A percentile compares a stretch with the other conserved stretches of the same genome.
These are phyloP conservation scores for Cladosporium sp. DNA, from an alignment of 2,329 filamentous ascomycete genomes.

Conservation along the genomic window DNA sequence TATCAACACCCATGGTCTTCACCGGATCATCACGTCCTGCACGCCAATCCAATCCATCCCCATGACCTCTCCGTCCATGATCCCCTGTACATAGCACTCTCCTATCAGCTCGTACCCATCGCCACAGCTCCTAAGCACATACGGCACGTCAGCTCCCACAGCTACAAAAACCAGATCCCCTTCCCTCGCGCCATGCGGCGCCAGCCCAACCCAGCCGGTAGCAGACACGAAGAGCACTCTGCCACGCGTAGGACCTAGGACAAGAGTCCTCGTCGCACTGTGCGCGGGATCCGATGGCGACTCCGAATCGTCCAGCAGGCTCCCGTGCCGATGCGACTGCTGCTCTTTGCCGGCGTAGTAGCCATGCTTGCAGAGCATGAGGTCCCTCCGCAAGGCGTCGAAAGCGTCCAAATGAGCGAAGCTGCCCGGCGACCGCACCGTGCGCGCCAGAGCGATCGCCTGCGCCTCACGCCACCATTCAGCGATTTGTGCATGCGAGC, in stretches of 20 bases:
- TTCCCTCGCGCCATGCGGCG: conserved; percentile 21
- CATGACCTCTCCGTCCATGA: conserved; percentile 29
- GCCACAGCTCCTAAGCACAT: conserved; percentile 17
- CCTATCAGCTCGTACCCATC: conserved; percentile 24
- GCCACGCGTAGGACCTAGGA: conserved; percentile 24
- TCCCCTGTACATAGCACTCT: conserved; percentile 29
- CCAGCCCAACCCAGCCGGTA: conserved; percentile 24
- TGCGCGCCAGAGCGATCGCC: conserved; percentile 18
- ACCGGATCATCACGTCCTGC: conserved; percentile 20
- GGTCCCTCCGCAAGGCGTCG: conserved; percentile 18
- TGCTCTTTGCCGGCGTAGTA: conserved; percentile 17
- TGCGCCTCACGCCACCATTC: conserved; percentile 24
- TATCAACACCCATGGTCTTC: conserved; percentile 1
- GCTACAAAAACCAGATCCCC: conserved; percentile 26
- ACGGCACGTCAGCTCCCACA: conserved; percentile 23
- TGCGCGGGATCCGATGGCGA: conserved; percentile 14
- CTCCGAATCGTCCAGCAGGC: conserved; percentile 23
- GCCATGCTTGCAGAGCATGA: conserved; percentile 19
- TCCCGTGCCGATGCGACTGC: conserved; percentile 15
- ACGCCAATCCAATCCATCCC: conserved; percentile 16
- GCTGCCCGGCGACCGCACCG: conserved; percentile 23
- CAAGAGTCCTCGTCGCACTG: conserved; percentile 22
- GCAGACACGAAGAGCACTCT: conserved; percentile 23
- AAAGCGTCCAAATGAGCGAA: conserved; percentile 23
- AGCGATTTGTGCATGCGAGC: conserved; percentile 14